Evolutionary conservation across 2,329 filamentous ascomycete species (phyloP).

Genomic region (Cladophialophora psammophila): DNA sequence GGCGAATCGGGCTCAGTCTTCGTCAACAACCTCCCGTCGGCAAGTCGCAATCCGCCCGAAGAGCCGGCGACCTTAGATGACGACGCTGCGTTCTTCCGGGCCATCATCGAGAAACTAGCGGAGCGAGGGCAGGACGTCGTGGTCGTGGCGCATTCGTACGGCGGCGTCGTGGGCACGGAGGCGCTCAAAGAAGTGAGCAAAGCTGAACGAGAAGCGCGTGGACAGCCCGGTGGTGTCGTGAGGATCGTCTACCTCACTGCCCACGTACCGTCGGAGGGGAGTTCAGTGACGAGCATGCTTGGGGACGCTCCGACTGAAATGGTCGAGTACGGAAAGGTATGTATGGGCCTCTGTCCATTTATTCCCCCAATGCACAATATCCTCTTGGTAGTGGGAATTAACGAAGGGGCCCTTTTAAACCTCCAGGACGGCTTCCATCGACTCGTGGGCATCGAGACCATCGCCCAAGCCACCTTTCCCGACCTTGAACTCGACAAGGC

Average conservation of each 20-base stretch:
- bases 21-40: constrained; percentile 43
- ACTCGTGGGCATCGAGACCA: constrained; percentile 15
- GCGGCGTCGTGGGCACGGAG: constrained; percentile 44
- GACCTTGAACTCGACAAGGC: constrained; percentile 28
- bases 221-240: constrained; percentile 43
- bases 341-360: background rate
- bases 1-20: constrained; percentile 46
- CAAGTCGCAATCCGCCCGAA: constrained; percentile 37
- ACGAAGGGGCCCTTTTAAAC: no score
- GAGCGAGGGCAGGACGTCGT: constrained; percentile 43
- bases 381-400: no score
- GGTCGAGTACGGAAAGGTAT: constrained; percentile 19
- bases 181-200: constrained; percentile 42
- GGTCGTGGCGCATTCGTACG: constrained; percentile 47
- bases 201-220: constrained; percentile 37
- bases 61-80: constrained; percentile 39
- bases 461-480: constrained; percentile 19
- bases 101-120: constrained; percentile 39
- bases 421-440: constrained; percentile 22
- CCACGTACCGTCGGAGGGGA: constrained; percentile 45
- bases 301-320: constrained; percentile 17
- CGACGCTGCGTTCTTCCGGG: constrained; percentile 44
- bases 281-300: background rate
- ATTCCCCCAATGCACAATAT: no score
- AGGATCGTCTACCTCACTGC: constrained; percentile 45